A percentile compares a stretch with the other conserved stretches of the same genome.
Conservation (phyloP, 2,329 filamentous ascomycete genomes). For the Diaporthe vaccinii region DNA sequence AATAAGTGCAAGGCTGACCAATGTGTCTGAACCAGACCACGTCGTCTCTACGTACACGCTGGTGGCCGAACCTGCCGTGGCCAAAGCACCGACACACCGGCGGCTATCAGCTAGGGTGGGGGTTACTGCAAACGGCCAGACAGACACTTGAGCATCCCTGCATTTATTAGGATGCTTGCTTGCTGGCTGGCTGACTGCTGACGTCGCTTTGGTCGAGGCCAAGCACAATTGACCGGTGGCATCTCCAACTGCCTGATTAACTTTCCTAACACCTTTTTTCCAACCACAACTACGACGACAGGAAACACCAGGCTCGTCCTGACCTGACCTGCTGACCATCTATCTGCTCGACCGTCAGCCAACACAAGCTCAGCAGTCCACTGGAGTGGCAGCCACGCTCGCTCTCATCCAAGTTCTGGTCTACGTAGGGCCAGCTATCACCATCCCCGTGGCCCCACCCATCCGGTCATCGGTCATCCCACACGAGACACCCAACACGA, state of each 20-base stretch:
- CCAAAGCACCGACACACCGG: not conserved
- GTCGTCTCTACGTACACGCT: not conserved
- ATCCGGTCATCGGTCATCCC: not conserved
- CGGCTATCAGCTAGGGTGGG: slow-evolving; percentile 26
- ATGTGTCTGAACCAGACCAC: not conserved
- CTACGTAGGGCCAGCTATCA: not conserved
- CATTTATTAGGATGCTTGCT: not conserved
- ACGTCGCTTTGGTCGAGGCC: slow-evolving; percentile 26
- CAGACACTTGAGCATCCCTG: slow-evolving; percentile 22
- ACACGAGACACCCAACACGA: not conserved
- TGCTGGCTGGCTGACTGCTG: slow-evolving; percentile 1
- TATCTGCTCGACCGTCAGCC: slow-evolving; percentile 7
- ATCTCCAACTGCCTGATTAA: slow-evolving; percentile 6
- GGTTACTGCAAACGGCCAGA: slow-evolving; percentile 30
- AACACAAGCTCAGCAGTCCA: not conserved
- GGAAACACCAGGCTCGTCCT: not conserved
- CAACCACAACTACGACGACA: not conserved
- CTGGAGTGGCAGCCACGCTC: not conserved
- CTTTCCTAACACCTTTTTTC: not conserved
- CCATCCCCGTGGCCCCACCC: not conserved
- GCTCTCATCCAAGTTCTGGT: not conserved
- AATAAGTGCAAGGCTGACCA: not conserved
- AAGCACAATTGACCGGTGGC: not conserved
- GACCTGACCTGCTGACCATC: slow-evolving; percentile 15
- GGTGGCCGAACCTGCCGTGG: not conserved